Conservation (phyloP, 768 basidiomycete species). For the Mycena vitilis region DNA sequence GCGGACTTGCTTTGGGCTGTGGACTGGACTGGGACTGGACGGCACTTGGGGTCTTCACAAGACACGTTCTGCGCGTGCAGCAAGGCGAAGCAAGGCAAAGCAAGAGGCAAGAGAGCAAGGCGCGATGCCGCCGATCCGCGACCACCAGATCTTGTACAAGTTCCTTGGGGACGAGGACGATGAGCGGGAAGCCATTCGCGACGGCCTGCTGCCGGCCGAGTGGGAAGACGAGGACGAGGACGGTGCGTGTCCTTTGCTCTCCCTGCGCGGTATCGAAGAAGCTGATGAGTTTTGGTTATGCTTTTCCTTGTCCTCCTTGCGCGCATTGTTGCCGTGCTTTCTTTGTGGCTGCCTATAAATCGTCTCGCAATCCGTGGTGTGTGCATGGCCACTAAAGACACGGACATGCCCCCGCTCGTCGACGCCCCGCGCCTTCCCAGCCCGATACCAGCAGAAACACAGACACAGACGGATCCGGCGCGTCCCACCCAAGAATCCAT, state of each 20-base stretch:
- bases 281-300: background rate
- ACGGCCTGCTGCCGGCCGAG: slow-evolving; percentile 6
- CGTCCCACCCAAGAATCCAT: slow-evolving; percentile 30
- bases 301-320: slow-evolving; percentile 10
- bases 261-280: background rate
- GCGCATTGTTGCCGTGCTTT: no score
- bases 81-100: background rate
- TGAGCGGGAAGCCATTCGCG: background rate
- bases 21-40: background rate
- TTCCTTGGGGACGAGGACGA: slow-evolving; percentile 36
- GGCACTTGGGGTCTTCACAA: background rate
- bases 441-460: background rate
- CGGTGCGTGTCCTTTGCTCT: slow-evolving; percentile 14
- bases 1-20: no score
- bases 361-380: background rate
- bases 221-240: slow-evolving; percentile 18
- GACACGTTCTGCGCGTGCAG: background rate
- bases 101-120: background rate
- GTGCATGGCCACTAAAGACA: slow-evolving; percentile 13
- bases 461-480: background rate
- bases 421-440: slow-evolving; percentile 9
- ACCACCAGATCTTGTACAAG: slow-evolving; percentile 32
- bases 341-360: background rate
- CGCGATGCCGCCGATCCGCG: slow-evolving; percentile 36
- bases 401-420: slow-evolving; percentile 37